A percentile compares a stretch with the other conserved stretches of the same genome.
These are phyloP conservation scores for Gossypium stocksii DNA, from an alignment of 345 rosid genomes.

Conservation along the genomic window DNA sequence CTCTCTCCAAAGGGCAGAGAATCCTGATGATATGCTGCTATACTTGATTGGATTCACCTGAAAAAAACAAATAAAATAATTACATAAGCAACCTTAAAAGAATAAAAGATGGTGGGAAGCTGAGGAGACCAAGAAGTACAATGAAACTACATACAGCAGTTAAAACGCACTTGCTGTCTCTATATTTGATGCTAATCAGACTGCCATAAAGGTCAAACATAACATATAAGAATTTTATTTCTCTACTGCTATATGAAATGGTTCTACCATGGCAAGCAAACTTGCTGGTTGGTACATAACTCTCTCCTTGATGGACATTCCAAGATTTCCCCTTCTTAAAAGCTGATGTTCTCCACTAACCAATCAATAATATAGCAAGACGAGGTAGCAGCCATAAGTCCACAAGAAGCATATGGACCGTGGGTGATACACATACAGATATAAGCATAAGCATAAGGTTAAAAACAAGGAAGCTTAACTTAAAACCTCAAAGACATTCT, in stretches of 20 bases:
- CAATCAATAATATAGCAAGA: too few species aligned
- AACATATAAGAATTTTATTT: not conserved
- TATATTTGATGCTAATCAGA: not conserved
- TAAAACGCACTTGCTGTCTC: not conserved
- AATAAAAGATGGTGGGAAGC: not conserved
- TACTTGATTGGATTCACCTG: conserved; percentile 64
- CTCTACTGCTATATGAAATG: not conserved
- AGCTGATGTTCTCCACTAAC: too few species aligned
- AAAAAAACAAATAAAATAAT: not conserved
- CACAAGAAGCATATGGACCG: not conserved
- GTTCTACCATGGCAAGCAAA: not conserved
- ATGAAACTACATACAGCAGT: not conserved
- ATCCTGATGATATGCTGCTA: conserved; percentile 45
- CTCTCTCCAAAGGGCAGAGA: conserved; percentile 53
- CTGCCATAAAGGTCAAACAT: not conserved
- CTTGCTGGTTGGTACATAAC: too few species aligned
- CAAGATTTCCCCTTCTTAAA: too few species aligned
- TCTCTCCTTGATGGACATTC: too few species aligned
- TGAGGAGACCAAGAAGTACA: not conserved
- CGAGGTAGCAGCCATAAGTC: too few species aligned
- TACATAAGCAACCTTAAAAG: not conserved
- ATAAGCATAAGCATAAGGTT: not conserved
- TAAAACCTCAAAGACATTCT: not conserved
- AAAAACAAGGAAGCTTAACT: not conserved
- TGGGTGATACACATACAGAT: not conserved